These are phyloP conservation scores for Wickerhamiella azyma DNA, from an alignment of 805 yeast genomes.

Conservation along the genomic window DNA sequence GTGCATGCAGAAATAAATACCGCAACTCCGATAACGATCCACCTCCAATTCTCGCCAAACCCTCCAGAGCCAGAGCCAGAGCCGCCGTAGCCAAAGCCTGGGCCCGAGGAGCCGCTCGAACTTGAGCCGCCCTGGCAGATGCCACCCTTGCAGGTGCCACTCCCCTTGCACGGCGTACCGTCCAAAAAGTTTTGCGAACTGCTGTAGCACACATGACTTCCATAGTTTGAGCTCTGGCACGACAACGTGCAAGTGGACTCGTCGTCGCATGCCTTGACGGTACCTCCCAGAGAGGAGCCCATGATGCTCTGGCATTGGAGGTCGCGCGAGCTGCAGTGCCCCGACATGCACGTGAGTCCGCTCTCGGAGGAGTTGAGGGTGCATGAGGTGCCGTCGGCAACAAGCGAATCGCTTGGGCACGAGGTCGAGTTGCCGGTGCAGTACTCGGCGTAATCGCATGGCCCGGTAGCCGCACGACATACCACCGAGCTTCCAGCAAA, in stretches of 20 bases:
- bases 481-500: constrained; percentile 21
- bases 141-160: constrained; percentile 23
- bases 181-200: constrained; percentile 24
- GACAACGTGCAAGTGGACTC: constrained; percentile 21
- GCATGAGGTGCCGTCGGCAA: constrained; percentile 23
- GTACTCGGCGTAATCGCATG: constrained; percentile 25
- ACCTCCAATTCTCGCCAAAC: constrained; percentile 13
- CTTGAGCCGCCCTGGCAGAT: constrained; percentile 19
- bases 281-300: constrained; percentile 16
- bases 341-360: constrained; percentile 22
- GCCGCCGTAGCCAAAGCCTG: neutral
- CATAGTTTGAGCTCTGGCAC: constrained; percentile 20
- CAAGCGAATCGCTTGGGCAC: constrained; percentile 22
- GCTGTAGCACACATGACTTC: constrained; percentile 18
- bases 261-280: constrained; percentile 21
- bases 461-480: constrained; percentile 24
- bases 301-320: constrained; percentile 24
- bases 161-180: constrained; percentile 25
- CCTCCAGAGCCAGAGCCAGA: constrained; percentile 13
- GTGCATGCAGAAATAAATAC: constrained; percentile 15
- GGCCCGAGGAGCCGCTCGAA: too few species aligned
- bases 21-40: constrained; percentile 17
- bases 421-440: constrained; percentile 25
- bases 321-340: constrained; percentile 27
- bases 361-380: constrained; percentile 9